Evolutionary conservation across 257 asterid genomes (phyloP), one percentile per base, ranked within the genome.

Genomic region (Primulina eburnea): DNA sequence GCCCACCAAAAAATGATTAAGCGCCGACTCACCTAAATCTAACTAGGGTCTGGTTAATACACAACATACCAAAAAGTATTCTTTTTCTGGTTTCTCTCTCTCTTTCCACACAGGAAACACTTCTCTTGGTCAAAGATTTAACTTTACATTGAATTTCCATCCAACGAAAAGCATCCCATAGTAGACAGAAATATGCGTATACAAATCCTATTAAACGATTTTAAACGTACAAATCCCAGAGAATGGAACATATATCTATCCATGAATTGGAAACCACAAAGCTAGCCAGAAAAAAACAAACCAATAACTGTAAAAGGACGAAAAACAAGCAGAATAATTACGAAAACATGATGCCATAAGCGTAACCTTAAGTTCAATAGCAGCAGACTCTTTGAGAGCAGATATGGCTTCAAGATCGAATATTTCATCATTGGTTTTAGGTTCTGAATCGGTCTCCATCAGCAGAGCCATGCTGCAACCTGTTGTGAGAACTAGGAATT

Each of bases 361-460:
- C 68, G 0, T 6, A 24, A 90, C 97, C 99, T 93, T 90, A 71
- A 87, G 88, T 78, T 93, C 96, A 73, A 89, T 37, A 72, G 97
- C 96, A 34, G 96, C 50, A 68, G 97, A 77, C 64, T 82, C 75
- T 79, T 90, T 90, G 84, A 93, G 82, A 64, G 97, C 96, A 66
- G 88, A 43, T 56, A 93, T 87, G 69, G 94, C 97, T 68, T 85
- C 90, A 18, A 90, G 83, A 84, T 93, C 95, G 53, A 78, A 53
- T 29, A 75, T 63, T 55, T 89, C 96, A 21, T 73, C 77, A 16
- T 70, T 71, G 57, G 94, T 79, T 81, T 77, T 67, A 20, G 96
- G 93, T 61, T 85, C 89, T 14, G 94, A 78, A 73, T 94, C 88
- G 4, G 97, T 62, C 58, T 89, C 97, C 97, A 89, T 93, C 88